Conservation (phyloP, 2,329 filamentous ascomycete species). For the Emericellopsis cladophorae region DNA sequence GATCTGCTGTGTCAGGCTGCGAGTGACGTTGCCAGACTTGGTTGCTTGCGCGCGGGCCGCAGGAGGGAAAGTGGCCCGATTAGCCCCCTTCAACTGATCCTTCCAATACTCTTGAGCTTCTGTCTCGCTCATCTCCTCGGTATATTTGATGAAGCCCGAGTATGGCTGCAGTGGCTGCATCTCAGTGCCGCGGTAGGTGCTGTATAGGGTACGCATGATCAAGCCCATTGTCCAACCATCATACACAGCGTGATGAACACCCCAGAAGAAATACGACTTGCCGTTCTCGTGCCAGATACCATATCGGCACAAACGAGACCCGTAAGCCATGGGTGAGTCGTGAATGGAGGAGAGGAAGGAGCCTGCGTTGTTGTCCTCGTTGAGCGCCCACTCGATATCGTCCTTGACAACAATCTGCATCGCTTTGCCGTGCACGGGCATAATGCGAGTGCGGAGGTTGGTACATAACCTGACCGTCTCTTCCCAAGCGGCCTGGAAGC, state of each 20-base stretch:
- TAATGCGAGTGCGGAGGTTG: slow-evolving; percentile 9
- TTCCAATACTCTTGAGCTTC: slow-evolving; percentile 1
- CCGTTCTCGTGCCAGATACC: slow-evolving; percentile 2
- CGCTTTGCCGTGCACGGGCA: slow-evolving; percentile 3
- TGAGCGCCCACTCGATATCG: slow-evolving; percentile 1
- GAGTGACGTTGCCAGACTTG: neutral
- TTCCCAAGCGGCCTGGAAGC: slow-evolving; percentile 8
- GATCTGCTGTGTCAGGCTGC: neutral
- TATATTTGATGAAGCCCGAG: slow-evolving; percentile 27
- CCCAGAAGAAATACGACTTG: slow-evolving; percentile 9
- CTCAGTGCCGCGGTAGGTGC: slow-evolving; percentile 1
- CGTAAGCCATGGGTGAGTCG: slow-evolving; percentile 3
- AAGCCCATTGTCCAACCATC: slow-evolving; percentile 14
- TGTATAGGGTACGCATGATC: slow-evolving; percentile 5
- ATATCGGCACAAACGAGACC: slow-evolving; percentile 6
- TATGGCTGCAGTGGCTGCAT: slow-evolving; percentile 14
- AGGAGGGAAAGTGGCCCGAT: slow-evolving; percentile 4
- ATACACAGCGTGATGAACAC: slow-evolving; percentile 14
- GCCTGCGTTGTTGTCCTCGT: neutral
- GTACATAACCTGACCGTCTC: slow-evolving; percentile 4
- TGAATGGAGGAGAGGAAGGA: neutral
- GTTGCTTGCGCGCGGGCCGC: neutral
- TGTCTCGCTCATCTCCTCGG: slow-evolving; percentile 15
- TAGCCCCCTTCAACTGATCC: slow-evolving; percentile 2
- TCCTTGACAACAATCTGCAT: slow-evolving; percentile 4